Evolutionary conservation across 2,329 filamentous ascomycete genomes (phyloP).

Genomic region (Cercospora zeae-maydis): DNA sequence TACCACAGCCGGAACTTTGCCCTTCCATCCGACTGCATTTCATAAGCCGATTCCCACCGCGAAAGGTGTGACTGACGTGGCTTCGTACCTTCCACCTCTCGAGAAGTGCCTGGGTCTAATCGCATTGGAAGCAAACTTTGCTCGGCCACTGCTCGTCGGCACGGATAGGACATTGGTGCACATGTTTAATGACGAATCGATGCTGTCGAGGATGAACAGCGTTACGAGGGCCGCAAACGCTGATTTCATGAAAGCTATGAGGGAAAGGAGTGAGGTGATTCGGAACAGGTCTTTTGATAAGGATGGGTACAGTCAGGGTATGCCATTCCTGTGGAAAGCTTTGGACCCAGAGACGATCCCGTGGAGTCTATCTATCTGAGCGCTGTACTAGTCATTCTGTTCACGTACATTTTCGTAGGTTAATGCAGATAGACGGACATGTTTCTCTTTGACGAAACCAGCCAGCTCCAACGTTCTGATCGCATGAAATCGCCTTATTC

Average conservation of each 20-base stretch:
- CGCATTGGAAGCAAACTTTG: slow-evolving; percentile 40
- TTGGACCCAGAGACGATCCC: slow-evolving; percentile 31
- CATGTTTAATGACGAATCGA: slow-evolving; percentile 41
- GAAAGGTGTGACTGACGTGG: slow-evolving; percentile 40
- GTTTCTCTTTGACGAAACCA: neutral
- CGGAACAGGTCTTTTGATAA: slow-evolving; percentile 42
- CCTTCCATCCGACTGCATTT: slow-evolving; percentile 45
- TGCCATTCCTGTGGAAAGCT: slow-evolving; percentile 47
- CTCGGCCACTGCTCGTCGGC: slow-evolving; percentile 40
- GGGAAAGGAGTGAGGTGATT: slow-evolving; percentile 39
- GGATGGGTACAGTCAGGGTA: slow-evolving; percentile 45
- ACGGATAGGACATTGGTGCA: slow-evolving; percentile 41
- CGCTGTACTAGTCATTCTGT: neutral
- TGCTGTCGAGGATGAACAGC: slow-evolving; percentile 38
- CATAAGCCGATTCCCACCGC: slow-evolving; percentile 39
- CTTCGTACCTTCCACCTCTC: slow-evolving; percentile 36
- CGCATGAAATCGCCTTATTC: neutral
- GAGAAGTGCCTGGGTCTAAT: slow-evolving; percentile 40
- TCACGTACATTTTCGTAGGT: neutral
- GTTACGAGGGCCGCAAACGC: slow-evolving; percentile 36
- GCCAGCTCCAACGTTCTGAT: neutral
- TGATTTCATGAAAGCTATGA: slow-evolving; percentile 40
- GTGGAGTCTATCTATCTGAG: slow-evolving; percentile 23
- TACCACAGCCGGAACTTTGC: slow-evolving; percentile 38
- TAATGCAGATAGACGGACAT: neutral